Evolutionary conservation across 371 early-diverging fungal genomes (phyloP).

Genomic region (Mortierella sp.): DNA sequence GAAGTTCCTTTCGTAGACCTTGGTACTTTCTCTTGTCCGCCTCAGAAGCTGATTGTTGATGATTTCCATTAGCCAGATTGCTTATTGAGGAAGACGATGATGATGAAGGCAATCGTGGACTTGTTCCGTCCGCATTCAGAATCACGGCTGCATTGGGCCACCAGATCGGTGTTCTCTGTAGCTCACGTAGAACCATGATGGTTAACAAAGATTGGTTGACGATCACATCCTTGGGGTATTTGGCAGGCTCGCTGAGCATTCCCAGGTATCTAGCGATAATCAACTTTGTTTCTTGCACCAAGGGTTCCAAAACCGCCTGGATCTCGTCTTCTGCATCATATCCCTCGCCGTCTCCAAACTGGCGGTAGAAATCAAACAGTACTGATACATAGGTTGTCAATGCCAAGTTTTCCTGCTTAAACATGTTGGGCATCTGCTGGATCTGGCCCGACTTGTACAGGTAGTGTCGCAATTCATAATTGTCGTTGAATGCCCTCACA

Average conservation of each 20-base stretch:
- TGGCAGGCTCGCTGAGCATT: conserved; percentile 52
- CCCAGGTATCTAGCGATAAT: conserved; percentile 54
- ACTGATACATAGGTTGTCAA: conserved; percentile 59
- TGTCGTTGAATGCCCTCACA: conserved; percentile 83
- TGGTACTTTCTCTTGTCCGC: conserved; percentile 53
- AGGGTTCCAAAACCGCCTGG: conserved; percentile 51
- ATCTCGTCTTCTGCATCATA: conserved; percentile 54
- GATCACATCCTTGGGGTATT: conserved; percentile 56
- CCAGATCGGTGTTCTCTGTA: conserved; percentile 54
- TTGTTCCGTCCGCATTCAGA: background rate
- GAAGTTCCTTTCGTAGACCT: conserved; percentile 48
- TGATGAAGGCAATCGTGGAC: background rate
- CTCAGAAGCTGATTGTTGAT: conserved; percentile 19
- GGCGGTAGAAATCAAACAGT: conserved; percentile 59
- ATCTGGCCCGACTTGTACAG: conserved; percentile 85
- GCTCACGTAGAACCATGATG: conserved; percentile 49
- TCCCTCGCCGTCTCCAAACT: conserved; percentile 60
- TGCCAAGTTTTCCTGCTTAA: conserved; percentile 76
- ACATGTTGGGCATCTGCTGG: conserved; percentile 86
- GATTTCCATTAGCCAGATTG: conserved; percentile 15
- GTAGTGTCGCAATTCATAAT: conserved; percentile 79
- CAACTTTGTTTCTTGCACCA: conserved; percentile 55
- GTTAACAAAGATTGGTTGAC: conserved; percentile 54
- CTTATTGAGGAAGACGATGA: conserved; percentile 11
- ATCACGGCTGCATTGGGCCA: conserved; percentile 54